Percentiles rank a stretch among this genome's conserved stretches.
Evolutionary conservation across 345 rosid genomes (phyloP).

Genomic region (Isatis tinctoria): DNA sequence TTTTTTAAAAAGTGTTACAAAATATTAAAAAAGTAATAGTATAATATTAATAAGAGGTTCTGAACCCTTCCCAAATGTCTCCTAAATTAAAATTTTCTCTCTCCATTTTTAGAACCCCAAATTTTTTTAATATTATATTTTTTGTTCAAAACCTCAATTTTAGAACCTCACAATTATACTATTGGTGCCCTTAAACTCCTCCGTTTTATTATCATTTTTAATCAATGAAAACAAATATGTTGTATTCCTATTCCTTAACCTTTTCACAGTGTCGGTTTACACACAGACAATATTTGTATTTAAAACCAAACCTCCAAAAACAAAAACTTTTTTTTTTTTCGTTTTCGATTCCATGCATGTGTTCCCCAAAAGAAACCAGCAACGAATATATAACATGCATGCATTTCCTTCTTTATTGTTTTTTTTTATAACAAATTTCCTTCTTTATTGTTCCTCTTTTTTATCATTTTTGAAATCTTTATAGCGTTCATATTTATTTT

Average conservation of each 20-base stretch:
- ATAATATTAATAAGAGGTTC: too few species aligned
- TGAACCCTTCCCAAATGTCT: too few species aligned
- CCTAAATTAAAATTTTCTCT: too few species aligned
- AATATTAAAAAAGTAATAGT: too few species aligned
- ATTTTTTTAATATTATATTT: too few species aligned
- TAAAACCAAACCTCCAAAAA: background rate
- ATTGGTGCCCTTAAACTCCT: too few species aligned
- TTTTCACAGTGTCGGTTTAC: conserved; percentile 14
- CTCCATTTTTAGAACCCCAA: too few species aligned
- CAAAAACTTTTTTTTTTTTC: background rate
- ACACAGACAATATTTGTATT: conserved; percentile 7
- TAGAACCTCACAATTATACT: too few species aligned
- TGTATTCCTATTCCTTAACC: background rate
- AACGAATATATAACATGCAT: conserved; percentile 21
- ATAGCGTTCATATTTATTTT: conserved; percentile 28
- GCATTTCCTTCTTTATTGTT: conserved; percentile 6
- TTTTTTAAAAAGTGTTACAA: too few species aligned
- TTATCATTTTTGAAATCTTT: conserved; percentile 6
- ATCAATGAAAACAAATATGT: background rate
- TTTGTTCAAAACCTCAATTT: too few species aligned
- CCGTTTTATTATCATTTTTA: background rate
- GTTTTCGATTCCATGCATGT: conserved; percentile 15
- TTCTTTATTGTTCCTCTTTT: background rate
- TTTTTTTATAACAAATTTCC: background rate
- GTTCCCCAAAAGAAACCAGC: conserved; percentile 7